Evolutionary conservation across 139 green algal species (phyloP).

Genomic region (Dunaliella primolecta): DNA sequence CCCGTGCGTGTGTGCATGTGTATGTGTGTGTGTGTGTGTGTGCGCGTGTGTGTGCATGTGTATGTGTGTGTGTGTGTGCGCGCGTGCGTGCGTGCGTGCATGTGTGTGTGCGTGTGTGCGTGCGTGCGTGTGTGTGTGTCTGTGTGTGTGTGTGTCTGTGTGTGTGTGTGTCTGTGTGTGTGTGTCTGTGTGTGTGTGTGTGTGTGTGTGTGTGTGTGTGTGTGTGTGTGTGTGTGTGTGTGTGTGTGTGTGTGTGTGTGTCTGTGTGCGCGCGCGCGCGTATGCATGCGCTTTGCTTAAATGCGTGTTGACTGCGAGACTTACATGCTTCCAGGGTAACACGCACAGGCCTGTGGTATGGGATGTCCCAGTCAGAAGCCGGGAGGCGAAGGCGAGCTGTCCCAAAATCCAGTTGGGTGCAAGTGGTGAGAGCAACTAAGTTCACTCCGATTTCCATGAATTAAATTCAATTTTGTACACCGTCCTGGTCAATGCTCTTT

Average conservation of each 20-base stretch:
- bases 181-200: not conserved
- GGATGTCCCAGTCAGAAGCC: constrained; percentile 2
- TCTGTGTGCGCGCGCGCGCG: not conserved
- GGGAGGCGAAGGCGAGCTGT: constrained; percentile 26
- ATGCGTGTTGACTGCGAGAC: no score
- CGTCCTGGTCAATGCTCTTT: no score
- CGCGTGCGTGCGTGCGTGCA: not conserved
- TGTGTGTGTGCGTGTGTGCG: not conserved
- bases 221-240: not conserved
- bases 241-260: not conserved
- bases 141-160: not conserved
- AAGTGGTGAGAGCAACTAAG: not conserved
- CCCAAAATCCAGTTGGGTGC: constrained; percentile 17
- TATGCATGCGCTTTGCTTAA: no score
- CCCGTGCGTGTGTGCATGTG: no score
- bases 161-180: not conserved
- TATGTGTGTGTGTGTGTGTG: not conserved
- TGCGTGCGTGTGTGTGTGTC: not conserved
- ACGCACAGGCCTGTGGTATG: constrained; percentile 28
- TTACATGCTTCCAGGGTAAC: constrained; percentile 8
- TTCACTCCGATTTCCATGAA: not conserved
- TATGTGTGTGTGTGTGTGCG: not conserved
- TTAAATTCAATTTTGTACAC: no score
- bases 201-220: not conserved
- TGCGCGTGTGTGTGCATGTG: not conserved